Base-by-base conservation (phyloP, 306 rosid genomes). In the Fagus crenata region DNA sequence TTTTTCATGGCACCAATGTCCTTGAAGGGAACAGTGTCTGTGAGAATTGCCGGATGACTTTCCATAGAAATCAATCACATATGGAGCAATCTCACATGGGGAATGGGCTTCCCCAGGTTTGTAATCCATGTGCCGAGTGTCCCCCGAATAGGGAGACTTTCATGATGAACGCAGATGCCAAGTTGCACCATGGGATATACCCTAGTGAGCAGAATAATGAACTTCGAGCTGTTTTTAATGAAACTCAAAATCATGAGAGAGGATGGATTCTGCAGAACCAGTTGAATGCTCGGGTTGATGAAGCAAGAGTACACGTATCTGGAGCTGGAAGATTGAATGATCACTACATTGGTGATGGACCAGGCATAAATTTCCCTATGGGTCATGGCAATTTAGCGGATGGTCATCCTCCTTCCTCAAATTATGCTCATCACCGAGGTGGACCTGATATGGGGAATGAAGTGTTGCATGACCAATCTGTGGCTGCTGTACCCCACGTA, bases 1-100 rank as follows among this genome's bases (percentile, higher is more conserved):
- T 88, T 79, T 73, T 88, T 77, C 91, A 88, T 53, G 80, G 90
- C 51, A 78, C 84, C 32, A 90, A 82, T 83, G 90, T 71, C 71
- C 32, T 79, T 31, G 99, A 96, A 80, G 99, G 94, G 74, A 92
- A 79, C 76, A 85, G 80, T 83, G 81, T 89, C 58, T 89, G 92
- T 73, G 99, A 96, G 80, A 89, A 89, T 39, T 89, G 96, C 72
- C 89, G 89, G 40, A 78, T 85, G 85, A 72, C 76, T 87, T 96
- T 88, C 76, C 99, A 83, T 15, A 86, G 98, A 85, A 80, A 88
- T 75, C 95, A 84, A 64, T 85, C 93, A 2, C 88, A 78, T 73
- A 15, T 86, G 72, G 97, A 95, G 84, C 96, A 89, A 63, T 80
- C 87, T 53, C 87, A 36, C 80, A 63, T 81, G 67, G 73, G 71